Percentiles rank a stretch among this genome's conserved stretches.
These are phyloP conservation scores for Melastoma candidum DNA, from an alignment of 441 rosid genomes.

Conservation along the genomic window DNA sequence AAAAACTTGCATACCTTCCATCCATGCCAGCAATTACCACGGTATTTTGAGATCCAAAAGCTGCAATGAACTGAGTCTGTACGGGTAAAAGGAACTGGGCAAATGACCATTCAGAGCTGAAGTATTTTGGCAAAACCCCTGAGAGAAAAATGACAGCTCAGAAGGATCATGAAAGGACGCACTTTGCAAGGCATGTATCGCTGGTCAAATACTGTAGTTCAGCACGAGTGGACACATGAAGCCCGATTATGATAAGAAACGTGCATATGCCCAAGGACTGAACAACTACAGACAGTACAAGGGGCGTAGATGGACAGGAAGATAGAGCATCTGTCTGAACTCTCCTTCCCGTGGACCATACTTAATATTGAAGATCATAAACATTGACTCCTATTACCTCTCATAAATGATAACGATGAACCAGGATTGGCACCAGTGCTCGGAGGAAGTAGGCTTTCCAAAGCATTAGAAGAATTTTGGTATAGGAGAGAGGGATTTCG, in stretches of 20 bases:
- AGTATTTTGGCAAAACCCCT: conserved; percentile 85
- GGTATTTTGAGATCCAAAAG: conserved; percentile 75
- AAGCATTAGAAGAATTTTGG: conserved; percentile 58
- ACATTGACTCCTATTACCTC: conserved; percentile 35
- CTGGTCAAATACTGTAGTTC: too few species aligned
- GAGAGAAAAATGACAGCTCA: conserved; percentile 16
- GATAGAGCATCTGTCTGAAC: too few species aligned
- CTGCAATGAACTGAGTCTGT: conserved; percentile 58
- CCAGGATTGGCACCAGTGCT: conserved; percentile 65
- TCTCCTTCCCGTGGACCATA: too few species aligned
- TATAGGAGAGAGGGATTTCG: conserved; percentile 33
- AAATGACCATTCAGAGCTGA: conserved; percentile 96
- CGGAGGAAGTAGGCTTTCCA: conserved; percentile 60
- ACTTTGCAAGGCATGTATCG: too few species aligned
- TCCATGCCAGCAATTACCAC: conserved; percentile 69
- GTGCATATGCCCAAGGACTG: too few species aligned
- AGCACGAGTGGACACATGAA: too few species aligned
- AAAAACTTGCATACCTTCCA: conserved; percentile 54
- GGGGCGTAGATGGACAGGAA: too few species aligned
- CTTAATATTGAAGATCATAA: too few species aligned
- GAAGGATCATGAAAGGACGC: conserved; percentile 1
- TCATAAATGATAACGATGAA: conserved; percentile 80
- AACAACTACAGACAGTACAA: too few species aligned
- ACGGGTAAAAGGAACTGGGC: conserved; percentile 84
- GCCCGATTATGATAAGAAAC: too few species aligned